A percentile compares a stretch with the other conserved stretches of the same genome.
Conservation (phyloP, 345 rosid species). For the Microthlaspi erraticum region DNA sequence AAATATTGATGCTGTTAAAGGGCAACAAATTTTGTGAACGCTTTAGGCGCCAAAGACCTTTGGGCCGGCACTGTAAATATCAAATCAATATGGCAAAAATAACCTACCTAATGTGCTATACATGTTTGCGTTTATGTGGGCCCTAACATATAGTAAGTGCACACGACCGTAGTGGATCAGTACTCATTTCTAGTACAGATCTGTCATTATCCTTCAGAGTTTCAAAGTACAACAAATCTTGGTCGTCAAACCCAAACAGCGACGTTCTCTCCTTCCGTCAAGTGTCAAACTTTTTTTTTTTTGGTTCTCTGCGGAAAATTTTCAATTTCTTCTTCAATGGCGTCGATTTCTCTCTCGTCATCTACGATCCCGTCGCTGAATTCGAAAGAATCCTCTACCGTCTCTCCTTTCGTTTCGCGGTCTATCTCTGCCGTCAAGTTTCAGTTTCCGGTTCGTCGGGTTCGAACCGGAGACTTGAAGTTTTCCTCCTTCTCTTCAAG, state of each 20-base stretch:
- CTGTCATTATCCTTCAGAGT: constrained; percentile 21
- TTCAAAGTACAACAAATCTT: neutral
- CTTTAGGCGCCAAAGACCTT: no score
- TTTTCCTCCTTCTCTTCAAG: constrained; percentile 30
- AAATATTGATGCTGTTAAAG: no score
- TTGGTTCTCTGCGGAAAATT: neutral
- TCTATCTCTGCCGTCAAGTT: constrained; percentile 28
- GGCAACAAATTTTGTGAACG: no score
- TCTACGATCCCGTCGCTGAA: constrained; percentile 27
- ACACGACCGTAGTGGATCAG: constrained; percentile 22
- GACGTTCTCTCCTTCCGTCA: neutral
- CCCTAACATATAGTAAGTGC: neutral
- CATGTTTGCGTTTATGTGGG: neutral
- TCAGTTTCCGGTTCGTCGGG: constrained; percentile 37
- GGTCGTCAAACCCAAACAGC: constrained; percentile 11
- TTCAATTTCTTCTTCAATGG: constrained; percentile 22
- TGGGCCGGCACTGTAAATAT: no score
- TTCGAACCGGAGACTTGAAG: constrained; percentile 36
- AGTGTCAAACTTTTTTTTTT: neutral
- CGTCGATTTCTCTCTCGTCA: constrained; percentile 23
- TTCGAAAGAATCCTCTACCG: neutral
- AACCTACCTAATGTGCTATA: no score
- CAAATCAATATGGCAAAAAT: no score
- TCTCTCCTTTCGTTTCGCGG: constrained; percentile 20
- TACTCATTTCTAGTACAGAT: constrained; percentile 5